phyloP scores from a whole-genome alignment of 2,329 filamentous ascomycete species.

The Calonectria multiphialidica region DNA sequence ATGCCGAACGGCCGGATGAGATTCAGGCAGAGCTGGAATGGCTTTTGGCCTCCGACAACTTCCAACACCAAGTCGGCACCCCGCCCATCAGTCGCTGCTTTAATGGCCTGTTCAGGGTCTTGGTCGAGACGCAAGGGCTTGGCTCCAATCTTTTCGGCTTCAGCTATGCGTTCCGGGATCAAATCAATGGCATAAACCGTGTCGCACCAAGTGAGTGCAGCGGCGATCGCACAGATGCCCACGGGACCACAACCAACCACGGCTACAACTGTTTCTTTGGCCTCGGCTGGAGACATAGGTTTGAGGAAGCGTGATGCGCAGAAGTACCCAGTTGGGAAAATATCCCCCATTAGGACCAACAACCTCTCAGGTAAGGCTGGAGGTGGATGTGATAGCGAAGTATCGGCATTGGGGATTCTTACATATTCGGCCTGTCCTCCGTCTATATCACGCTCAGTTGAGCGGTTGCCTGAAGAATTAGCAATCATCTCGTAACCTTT shows the following conservation, averaged over 20 bases:
- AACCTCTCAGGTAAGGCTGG: too few species aligned
- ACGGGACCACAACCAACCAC: not conserved
- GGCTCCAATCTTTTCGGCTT: not conserved
- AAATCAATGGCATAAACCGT: not conserved
- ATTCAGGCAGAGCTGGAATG: not conserved
- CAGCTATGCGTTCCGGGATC: not conserved
- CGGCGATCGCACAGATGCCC: not conserved
- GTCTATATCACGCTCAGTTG: too few species aligned
- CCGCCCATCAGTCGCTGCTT: not conserved
- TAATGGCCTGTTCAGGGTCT: not conserved
- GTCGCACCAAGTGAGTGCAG: not conserved
- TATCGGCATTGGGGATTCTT: too few species aligned
- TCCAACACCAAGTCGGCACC: not conserved
- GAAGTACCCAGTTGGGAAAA: not conserved
- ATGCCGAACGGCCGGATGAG: not conserved
- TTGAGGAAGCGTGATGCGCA: not conserved
- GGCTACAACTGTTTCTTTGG: not conserved
- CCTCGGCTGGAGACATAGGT: not conserved
- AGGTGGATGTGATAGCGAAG: too few species aligned
- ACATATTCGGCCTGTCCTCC: too few species aligned
- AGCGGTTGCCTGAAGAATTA: too few species aligned
- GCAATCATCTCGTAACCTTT: too few species aligned
- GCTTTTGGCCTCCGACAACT: not conserved
- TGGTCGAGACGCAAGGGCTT: not conserved
- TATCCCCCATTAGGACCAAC: not conserved